phyloP scores from a whole-genome alignment of 1,139 yeast species.

The Kurtzmaniella quercitrusa region DNA sequence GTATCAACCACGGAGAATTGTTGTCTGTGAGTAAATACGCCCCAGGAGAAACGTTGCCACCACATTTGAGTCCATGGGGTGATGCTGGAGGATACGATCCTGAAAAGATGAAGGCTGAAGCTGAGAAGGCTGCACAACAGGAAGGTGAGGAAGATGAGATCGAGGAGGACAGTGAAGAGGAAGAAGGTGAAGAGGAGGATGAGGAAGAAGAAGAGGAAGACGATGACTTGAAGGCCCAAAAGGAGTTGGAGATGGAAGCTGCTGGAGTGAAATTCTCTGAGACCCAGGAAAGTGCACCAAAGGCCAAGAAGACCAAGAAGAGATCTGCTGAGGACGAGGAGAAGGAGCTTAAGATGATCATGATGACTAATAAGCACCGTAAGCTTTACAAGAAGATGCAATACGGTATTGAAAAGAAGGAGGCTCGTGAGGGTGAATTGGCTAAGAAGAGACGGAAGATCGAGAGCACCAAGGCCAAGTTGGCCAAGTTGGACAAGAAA shows the following conservation, averaged over 20 bases:
- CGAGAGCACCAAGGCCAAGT: constrained; percentile 60
- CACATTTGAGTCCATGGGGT: constrained; percentile 99
- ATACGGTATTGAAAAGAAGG: constrained; percentile 84
- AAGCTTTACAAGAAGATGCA: constrained; percentile 94
- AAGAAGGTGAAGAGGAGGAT: constrained; percentile 41
- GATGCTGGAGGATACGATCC: constrained; percentile 92
- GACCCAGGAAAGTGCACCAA: constrained; percentile 23
- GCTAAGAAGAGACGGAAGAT: constrained; percentile 75
- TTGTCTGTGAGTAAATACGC: constrained; percentile 77
- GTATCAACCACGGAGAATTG: constrained; percentile 72
- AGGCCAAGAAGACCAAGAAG: constrained; percentile 25
- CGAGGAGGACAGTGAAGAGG: constrained; percentile 48
- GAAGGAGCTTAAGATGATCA: constrained; percentile 83
- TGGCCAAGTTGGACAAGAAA: constrained; percentile 34
- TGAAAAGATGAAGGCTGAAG: constrained; percentile 41
- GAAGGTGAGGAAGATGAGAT: constrained; percentile 50
- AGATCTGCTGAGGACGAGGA: constrained; percentile 60
- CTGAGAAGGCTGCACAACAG: constrained; percentile 32
- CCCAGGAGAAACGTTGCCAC: constrained; percentile 94
- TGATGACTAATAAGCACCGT: constrained; percentile 97
- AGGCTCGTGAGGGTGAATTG: constrained; percentile 69
- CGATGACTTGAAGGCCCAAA: constrained; percentile 65
- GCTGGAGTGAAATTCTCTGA: constrained; percentile 78
- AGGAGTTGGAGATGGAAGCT: constrained; percentile 87
- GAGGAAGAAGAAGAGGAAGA: constrained; percentile 50